Evolutionary conservation across 2,329 filamentous ascomycete genomes (phyloP).

Genomic region (Hymenoscyphus infarciens): DNA sequence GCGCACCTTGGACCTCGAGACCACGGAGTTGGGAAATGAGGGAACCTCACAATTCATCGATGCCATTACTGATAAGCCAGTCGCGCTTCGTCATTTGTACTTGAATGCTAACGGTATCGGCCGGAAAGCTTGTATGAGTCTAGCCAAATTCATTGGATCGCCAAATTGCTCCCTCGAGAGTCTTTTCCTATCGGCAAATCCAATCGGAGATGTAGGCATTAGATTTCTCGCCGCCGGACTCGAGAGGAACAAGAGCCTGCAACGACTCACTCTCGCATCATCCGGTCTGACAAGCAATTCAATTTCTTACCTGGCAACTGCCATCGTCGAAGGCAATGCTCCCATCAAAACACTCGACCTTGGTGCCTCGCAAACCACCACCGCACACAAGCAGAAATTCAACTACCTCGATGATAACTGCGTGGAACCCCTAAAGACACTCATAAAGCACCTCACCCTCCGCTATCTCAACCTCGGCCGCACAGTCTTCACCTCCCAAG

Average conservation of each 20-base stretch:
- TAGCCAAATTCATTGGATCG: conserved; percentile 19
- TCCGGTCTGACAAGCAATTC: conserved; percentile 17
- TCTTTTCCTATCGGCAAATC: conserved; percentile 21
- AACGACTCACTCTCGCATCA: conserved; percentile 14
- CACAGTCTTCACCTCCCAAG: conserved; percentile 9
- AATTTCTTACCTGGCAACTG: conserved; percentile 11
- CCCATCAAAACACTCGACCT: conserved; percentile 13
- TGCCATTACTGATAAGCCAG: conserved; percentile 11
- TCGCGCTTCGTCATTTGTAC: conserved; percentile 17
- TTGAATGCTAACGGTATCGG: conserved; percentile 24
- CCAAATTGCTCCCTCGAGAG: conserved; percentile 19
- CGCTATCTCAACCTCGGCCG: conserved; percentile 18
- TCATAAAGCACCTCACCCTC: conserved; percentile 12
- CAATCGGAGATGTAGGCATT: conserved; percentile 18
- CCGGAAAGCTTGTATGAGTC: conserved; percentile 17
- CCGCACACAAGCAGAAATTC: conserved; percentile 15
- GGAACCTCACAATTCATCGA: conserved; percentile 32
- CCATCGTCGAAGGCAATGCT: conserved; percentile 5
- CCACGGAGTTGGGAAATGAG: conserved; percentile 47
- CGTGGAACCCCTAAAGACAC: conserved; percentile 9
- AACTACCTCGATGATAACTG: conserved; percentile 18
- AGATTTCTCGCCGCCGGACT: conserved; percentile 14
- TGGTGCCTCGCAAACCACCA: conserved; percentile 17
- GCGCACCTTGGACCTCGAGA: conserved; percentile 50
- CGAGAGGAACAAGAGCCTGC: conserved; percentile 14